These are phyloP conservation scores for Shiraia sp. DNA, from an alignment of 2,329 filamentous ascomycete species.

Conservation along the genomic window DNA sequence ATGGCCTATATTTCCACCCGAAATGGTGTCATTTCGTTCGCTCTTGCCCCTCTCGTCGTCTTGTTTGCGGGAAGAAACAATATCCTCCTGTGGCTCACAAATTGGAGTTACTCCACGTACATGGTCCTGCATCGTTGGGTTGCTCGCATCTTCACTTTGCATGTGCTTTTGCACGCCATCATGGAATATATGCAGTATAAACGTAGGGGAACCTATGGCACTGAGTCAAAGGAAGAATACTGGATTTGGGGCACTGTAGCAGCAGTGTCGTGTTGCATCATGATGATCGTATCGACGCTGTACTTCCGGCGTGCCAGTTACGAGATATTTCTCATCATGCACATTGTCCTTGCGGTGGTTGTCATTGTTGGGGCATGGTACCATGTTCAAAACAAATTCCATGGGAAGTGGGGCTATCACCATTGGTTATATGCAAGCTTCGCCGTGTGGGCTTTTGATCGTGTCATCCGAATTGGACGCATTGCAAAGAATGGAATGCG, in stretches of 20 bases:
- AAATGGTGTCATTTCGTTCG: constrained; percentile 37
- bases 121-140: constrained; percentile 43
- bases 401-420: constrained; percentile 46
- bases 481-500: constrained; percentile 46
- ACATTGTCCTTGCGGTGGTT: constrained; percentile 39
- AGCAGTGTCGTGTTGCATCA: constrained; percentile 31
- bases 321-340: constrained; percentile 42
- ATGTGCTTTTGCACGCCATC: constrained; percentile 27
- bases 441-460: constrained; percentile 54
- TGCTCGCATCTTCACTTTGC: constrained; percentile 23
- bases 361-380: constrained; percentile 41
- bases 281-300: constrained; percentile 31
- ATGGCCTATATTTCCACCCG: constrained; percentile 34
- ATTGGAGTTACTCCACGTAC: constrained; percentile 46
- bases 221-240: constrained; percentile 13
- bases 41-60: constrained; percentile 33
- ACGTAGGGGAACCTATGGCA: not conserved
- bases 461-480: constrained; percentile 47
- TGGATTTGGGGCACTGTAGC: constrained; percentile 48
- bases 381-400: constrained; percentile 40
- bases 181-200: not conserved
- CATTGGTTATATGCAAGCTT: constrained; percentile 51
- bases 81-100: constrained; percentile 43
- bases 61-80: constrained; percentile 46
- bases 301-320: constrained; percentile 35